These are phyloP conservation scores for Quambalaria eucalypti DNA, from an alignment of 1,284 basidiomycete species.

Conservation along the genomic window DNA sequence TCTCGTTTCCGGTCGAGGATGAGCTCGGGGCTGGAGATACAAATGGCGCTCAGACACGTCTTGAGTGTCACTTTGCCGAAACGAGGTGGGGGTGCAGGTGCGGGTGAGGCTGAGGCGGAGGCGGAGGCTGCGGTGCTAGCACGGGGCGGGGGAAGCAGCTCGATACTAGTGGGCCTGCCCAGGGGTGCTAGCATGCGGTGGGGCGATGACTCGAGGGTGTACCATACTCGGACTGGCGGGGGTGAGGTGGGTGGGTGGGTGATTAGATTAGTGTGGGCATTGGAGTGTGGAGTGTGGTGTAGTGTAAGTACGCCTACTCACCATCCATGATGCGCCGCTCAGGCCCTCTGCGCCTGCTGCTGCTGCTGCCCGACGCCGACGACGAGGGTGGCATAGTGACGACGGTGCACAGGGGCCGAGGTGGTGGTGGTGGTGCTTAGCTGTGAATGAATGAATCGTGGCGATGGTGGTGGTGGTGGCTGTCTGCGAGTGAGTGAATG, in stretches of 20 bases:
- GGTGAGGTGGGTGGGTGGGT: not conserved
- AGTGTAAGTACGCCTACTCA: not conserved
- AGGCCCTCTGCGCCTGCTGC: not conserved
- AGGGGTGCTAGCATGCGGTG: constrained; percentile 37
- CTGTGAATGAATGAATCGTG: no score
- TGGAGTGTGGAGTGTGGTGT: not conserved
- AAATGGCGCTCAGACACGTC: constrained; percentile 40
- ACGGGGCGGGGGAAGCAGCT: constrained; percentile 12
- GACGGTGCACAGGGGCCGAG: no score
- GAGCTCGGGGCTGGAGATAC: constrained; percentile 42
- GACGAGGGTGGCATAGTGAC: no score
- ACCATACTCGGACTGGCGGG: constrained; percentile 40
- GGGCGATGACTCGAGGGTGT: constrained; percentile 38
- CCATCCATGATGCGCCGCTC: not conserved
- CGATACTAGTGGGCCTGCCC: constrained; percentile 22
- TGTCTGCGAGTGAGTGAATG: no score
- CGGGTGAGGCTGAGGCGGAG: not conserved
- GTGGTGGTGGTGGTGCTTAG: no score
- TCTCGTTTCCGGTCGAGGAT: constrained; percentile 33
- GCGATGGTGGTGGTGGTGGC: no score
- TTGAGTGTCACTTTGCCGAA: constrained; percentile 41
- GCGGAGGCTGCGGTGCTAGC: constrained; percentile 3
- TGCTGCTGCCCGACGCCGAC: no score
- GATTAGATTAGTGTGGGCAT: no score
- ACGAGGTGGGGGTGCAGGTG: constrained; percentile 11